Conservation (phyloP, 2,329 filamentous ascomycete species). For the Alternaria ethzedia region DNA sequence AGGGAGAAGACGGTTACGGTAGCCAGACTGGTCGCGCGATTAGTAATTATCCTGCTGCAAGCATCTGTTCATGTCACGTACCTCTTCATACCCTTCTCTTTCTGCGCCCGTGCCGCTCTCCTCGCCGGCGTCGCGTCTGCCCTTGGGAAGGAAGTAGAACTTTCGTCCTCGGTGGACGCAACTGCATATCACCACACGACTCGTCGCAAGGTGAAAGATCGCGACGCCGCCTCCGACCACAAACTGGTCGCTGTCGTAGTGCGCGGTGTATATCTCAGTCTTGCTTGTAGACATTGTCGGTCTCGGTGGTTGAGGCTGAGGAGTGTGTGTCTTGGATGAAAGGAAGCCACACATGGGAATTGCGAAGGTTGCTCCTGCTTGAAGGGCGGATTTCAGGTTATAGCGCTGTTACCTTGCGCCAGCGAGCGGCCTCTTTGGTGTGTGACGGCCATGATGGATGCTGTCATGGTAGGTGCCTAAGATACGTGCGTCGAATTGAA, state of each 20-base stretch:
- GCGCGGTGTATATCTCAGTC: slow-evolving; percentile 18
- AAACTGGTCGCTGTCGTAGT: slow-evolving; percentile 39
- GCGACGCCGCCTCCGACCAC: slow-evolving; percentile 52
- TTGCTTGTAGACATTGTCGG: slow-evolving; percentile 7
- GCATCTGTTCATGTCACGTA: slow-evolving; percentile 14
- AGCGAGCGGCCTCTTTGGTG: background rate
- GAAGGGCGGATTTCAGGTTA: background rate
- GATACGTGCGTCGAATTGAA: slow-evolving; percentile 3
- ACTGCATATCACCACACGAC: slow-evolving; percentile 57
- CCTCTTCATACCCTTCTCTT: slow-evolving; percentile 59
- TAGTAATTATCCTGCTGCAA: background rate
- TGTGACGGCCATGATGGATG: slow-evolving; percentile 4
- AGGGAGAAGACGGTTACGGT: slow-evolving; percentile 57
- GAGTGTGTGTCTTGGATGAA: background rate
- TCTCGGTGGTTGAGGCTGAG: background rate
- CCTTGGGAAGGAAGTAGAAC: slow-evolving; percentile 59
- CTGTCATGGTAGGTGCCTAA: slow-evolving; percentile 7
- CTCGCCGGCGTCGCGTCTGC: slow-evolving; percentile 56
- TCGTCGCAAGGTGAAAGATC: slow-evolving; percentile 57
- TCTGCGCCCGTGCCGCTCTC: slow-evolving; percentile 52
- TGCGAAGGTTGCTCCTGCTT: background rate
- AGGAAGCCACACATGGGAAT: background rate
- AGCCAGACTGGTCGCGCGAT: slow-evolving; percentile 43
- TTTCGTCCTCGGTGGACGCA: slow-evolving; percentile 41
- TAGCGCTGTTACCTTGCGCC: background rate